Conservation (phyloP, 257 asterid species). For the Nemophila menziesii region DNA sequence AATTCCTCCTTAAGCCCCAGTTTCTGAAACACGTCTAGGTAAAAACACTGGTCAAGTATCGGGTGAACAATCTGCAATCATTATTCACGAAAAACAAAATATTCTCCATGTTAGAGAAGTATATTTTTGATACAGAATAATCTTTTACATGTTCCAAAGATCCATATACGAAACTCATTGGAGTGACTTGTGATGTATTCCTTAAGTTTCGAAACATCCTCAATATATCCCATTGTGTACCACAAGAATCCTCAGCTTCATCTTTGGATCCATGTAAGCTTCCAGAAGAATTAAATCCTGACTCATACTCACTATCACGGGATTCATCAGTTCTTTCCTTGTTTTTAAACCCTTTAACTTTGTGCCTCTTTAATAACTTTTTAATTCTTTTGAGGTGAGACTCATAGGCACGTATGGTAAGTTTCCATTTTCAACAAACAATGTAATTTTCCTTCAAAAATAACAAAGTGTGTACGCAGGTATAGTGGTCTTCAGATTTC, state of each 20-base stretch:
- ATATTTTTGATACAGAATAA: background rate
- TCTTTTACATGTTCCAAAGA: constrained; percentile 43
- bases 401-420: too few relatives aligned
- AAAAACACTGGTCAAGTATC: constrained; percentile 68
- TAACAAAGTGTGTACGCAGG: too few relatives aligned
- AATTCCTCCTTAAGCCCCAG: constrained; percentile 86
- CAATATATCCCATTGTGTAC: constrained; percentile 91
- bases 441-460: too few relatives aligned
- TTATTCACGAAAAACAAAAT: constrained; percentile 14
- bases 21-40: constrained; percentile 88
- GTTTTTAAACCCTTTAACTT: constrained; percentile 29
- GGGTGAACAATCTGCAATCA: constrained; percentile 74
- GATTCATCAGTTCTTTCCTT: constrained; percentile 42
- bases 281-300: constrained; percentile 53
- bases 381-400: constrained; percentile 51
- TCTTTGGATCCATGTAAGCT: constrained; percentile 49
- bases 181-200: constrained; percentile 71
- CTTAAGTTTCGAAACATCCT: constrained; percentile 79
- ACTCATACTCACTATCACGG: constrained; percentile 33
- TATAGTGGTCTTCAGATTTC: too few relatives aligned
- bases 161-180: constrained; percentile 60
- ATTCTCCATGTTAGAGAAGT: constrained; percentile 6
- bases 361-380: constrained; percentile 39
- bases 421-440: too few relatives aligned
- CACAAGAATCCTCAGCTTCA: constrained; percentile 36